Evolutionary conservation across 2,329 filamentous ascomycete species (phyloP).

Genomic region (Aspergillus candidus): DNA sequence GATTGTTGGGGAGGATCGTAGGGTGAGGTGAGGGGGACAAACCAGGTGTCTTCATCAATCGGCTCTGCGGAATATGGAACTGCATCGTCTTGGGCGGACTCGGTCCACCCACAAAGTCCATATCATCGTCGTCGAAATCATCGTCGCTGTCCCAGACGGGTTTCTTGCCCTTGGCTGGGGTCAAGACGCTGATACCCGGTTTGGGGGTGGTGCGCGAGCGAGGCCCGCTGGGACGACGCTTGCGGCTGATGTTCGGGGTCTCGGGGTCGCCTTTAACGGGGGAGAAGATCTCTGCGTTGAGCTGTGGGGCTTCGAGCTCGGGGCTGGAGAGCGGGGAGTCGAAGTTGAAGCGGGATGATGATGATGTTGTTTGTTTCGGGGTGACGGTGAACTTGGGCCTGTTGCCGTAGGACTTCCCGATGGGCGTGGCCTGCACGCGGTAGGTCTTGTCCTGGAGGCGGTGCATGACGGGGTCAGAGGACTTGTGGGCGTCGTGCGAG

Average conservation of each 20-base stretch:
- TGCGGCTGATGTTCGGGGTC: slow-evolving; percentile 39
- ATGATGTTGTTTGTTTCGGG: slow-evolving; percentile 23
- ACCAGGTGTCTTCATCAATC: slow-evolving; percentile 46
- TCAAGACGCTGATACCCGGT: slow-evolving; percentile 80
- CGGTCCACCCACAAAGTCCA: slow-evolving; percentile 56
- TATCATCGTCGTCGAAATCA: slow-evolving; percentile 53
- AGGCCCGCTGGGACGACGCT: slow-evolving; percentile 34
- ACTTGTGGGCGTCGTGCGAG: slow-evolving; percentile 37
- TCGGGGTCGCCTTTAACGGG: slow-evolving; percentile 46
- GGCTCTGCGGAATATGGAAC: slow-evolving; percentile 46
- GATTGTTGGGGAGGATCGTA: background rate
- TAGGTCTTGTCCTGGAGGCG: slow-evolving; percentile 94
- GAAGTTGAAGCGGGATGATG: slow-evolving; percentile 22
- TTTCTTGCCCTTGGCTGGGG: slow-evolving; percentile 51
- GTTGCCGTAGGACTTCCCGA: slow-evolving; percentile 47
- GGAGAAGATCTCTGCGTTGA: slow-evolving; percentile 80
- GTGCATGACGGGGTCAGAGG: slow-evolving; percentile 71
- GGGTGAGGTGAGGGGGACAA: slow-evolving; percentile 9
- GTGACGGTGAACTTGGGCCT: slow-evolving; percentile 30
- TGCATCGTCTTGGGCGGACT: slow-evolving; percentile 76
- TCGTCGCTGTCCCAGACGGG: slow-evolving; percentile 68
- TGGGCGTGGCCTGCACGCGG: slow-evolving; percentile 84
- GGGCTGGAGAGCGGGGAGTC: slow-evolving; percentile 64
- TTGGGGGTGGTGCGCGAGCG: slow-evolving; percentile 49
- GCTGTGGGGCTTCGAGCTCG: slow-evolving; percentile 70